A percentile compares a stretch with the other conserved stretches of the same genome.
phyloP scores from a whole-genome alignment of 768 basidiomycete species.

The Termitomyces sp. region DNA sequence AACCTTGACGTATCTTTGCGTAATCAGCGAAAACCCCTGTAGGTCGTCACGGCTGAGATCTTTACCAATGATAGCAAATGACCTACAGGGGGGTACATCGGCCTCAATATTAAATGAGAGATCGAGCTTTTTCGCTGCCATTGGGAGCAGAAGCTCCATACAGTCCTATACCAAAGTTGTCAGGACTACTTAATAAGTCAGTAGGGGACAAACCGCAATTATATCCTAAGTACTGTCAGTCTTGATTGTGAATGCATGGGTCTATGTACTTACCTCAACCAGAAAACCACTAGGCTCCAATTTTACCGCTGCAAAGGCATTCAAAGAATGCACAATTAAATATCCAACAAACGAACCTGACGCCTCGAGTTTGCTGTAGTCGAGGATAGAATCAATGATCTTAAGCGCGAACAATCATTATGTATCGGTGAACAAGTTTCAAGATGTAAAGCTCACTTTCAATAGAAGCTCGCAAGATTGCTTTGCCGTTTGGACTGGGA shows the following conservation, averaged over 20 bases:
- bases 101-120: constrained; percentile 69
- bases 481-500: constrained; percentile 69
- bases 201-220: constrained; percentile 48
- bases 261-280: constrained; percentile 46
- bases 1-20: constrained; percentile 71
- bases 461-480: constrained; percentile 73
- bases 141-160: constrained; percentile 71
- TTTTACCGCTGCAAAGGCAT: constrained; percentile 50
- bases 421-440: background rate
- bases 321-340: constrained; percentile 9
- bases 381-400: constrained; percentile 79
- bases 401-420: constrained; percentile 19
- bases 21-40: constrained; percentile 72
- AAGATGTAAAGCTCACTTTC: constrained; percentile 39
- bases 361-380: constrained; percentile 78
- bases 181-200: background rate
- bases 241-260: background rate
- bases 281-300: constrained; percentile 64
- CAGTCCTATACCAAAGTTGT: constrained; percentile 48
- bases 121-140: constrained; percentile 74
- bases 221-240: constrained; percentile 41
- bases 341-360: constrained; percentile 40
- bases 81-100: constrained; percentile 61
- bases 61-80: background rate
- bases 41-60: background rate